phyloP scores from a whole-genome alignment of 176 grass and related monocot species.

The Puccinellia tenuiflora region DNA sequence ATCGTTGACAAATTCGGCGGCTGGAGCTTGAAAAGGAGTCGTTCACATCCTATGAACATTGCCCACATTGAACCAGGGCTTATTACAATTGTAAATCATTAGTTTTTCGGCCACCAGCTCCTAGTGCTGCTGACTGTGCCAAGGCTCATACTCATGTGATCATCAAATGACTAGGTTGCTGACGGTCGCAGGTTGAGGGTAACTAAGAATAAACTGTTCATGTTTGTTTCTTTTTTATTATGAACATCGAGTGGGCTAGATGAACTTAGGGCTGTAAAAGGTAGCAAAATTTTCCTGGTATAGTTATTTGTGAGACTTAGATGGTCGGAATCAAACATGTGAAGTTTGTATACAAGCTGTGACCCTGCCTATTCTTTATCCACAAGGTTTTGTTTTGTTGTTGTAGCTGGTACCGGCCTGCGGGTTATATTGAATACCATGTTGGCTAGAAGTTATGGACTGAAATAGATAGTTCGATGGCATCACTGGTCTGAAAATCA shows the following conservation, averaged over 20 bases:
- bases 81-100: conserved; percentile 41
- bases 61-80: conserved; percentile 20
- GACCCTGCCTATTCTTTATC: neutral
- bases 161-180: conserved; percentile 24
- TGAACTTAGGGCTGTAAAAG: conserved; percentile 32
- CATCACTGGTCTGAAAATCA: neutral
- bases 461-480: neutral
- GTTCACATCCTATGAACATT: neutral
- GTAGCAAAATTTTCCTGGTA: conserved; percentile 32
- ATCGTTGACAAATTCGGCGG: conserved; percentile 8
- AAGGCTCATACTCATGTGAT: conserved; percentile 20
- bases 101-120: conserved; percentile 29
- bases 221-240: conserved; percentile 5
- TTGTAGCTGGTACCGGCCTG: neutral
- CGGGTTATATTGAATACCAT: neutral
- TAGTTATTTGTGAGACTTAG: conserved; percentile 27
- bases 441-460: neutral
- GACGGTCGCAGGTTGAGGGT: conserved; percentile 35
- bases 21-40: conserved; percentile 26
- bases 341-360: conserved; percentile 28
- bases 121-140: conserved; percentile 7
- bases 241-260: conserved; percentile 27
- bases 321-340: conserved; percentile 28
- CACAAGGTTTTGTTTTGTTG: neutral
- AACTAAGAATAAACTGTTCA: conserved; percentile 35